A percentile compares a stretch with the other conserved stretches of the same genome.
Evolutionary conservation across 2,329 filamentous ascomycete genomes (phyloP).

Genomic region (Colletotrichum orbiculare): DNA sequence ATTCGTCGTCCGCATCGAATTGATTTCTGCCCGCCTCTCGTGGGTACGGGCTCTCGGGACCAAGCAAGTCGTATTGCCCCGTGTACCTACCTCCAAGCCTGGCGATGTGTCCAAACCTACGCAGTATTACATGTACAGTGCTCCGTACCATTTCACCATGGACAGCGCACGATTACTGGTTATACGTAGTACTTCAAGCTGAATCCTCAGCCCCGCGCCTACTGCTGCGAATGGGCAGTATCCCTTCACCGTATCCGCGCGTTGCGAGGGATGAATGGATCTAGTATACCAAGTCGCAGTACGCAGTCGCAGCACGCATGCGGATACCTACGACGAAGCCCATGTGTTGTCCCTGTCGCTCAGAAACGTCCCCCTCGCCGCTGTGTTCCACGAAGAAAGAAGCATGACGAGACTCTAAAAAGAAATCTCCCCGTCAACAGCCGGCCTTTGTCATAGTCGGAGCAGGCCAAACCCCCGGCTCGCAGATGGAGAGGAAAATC

Average conservation of each 20-base stretch:
- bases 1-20: conserved; percentile 22
- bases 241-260: conserved; percentile 31
- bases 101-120: too few species aligned
- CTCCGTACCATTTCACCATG: too few species aligned
- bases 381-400: conserved; percentile 6
- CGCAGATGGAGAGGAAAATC: conserved; percentile 6
- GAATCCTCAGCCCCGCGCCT: too few species aligned
- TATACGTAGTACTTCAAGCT: too few species aligned
- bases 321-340: conserved; percentile 16
- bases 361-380: conserved; percentile 22
- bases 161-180: too few species aligned
- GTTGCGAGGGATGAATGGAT: conserved; percentile 22
- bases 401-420: background rate
- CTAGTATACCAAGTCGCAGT: background rate
- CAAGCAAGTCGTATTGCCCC: background rate
- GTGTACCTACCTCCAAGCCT: too few species aligned
- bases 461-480: too few species aligned
- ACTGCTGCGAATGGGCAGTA: too few species aligned
- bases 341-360: conserved; percentile 36
- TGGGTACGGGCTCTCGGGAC: background rate
- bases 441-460: conserved; percentile 12
- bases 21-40: too few species aligned
- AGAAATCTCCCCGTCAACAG: conserved; percentile 28
- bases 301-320: background rate
- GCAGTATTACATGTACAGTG: too few species aligned